Evolutionary conservation across 192 early-diverging fungal genomes (phyloP).

Genomic region (Coemansia asiatica): DNA sequence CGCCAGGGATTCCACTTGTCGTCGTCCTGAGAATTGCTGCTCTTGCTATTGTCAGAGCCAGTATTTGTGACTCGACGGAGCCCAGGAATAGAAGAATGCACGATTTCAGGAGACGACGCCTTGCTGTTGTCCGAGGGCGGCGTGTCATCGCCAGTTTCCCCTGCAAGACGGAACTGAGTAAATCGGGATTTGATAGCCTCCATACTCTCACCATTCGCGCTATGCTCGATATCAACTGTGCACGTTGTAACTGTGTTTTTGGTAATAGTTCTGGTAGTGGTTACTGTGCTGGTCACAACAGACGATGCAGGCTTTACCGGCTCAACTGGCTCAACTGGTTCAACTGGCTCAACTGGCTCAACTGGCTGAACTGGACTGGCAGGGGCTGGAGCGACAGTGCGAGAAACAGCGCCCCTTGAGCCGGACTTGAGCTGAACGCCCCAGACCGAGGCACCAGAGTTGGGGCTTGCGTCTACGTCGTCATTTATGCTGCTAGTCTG

Average conservation of each 20-base stretch:
- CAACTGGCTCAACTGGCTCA: not conserved
- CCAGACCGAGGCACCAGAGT: conserved; percentile 46
- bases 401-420: conserved; percentile 5
- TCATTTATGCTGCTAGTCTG: conserved; percentile 12
- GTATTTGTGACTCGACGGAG: conserved; percentile 21
- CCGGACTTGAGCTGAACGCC: conserved; percentile 46
- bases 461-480: conserved; percentile 37
- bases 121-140: conserved; percentile 6
- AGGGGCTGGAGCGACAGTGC: not conserved
- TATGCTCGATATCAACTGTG: not conserved
- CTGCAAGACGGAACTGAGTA: conserved; percentile 25
- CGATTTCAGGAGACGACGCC: conserved; percentile 8
- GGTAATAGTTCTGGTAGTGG: conserved; percentile 1
- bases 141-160: conserved; percentile 36
- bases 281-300: not conserved
- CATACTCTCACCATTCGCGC: not conserved
- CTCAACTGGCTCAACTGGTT: not conserved
- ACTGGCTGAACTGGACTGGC: not conserved
- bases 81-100: conserved; percentile 41
- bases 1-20: conserved; percentile 53
- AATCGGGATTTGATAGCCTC: conserved; percentile 20
- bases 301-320: not conserved
- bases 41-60: not conserved
- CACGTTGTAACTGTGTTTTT: not conserved
- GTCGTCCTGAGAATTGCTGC: not conserved